These are phyloP conservation scores for Orychophragmus violaceus DNA, from an alignment of 345 rosid species.

Conservation along the genomic window DNA sequence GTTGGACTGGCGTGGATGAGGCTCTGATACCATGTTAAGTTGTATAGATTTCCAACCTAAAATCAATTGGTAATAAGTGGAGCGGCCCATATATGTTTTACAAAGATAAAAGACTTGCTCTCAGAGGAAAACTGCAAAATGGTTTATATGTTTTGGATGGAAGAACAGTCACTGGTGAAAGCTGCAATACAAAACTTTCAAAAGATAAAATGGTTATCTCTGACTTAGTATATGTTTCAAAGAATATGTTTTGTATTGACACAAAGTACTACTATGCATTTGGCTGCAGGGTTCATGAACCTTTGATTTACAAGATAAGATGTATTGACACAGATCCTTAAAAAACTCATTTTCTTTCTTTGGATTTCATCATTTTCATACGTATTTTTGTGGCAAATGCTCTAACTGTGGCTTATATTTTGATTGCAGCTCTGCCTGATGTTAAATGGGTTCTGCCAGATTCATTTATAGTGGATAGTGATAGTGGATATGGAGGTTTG, in stretches of 20 bases:
- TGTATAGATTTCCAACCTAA: no score
- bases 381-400: neutral
- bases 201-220: no score
- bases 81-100: no score
- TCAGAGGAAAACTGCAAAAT: neutral
- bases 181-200: no score
- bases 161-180: no score
- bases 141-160: neutral
- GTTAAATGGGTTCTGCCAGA: slow-evolving; percentile 43
- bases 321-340: slow-evolving; percentile 5
- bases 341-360: neutral
- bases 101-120: accelerated
- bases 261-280: slow-evolving; percentile 44
- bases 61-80: no score
- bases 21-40: no score
- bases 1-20: no score
- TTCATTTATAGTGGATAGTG: slow-evolving; percentile 31
- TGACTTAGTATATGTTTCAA: no score
- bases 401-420: neutral
- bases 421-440: slow-evolving; percentile 37
- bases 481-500: slow-evolving; percentile 37
- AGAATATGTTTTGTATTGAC: no score
- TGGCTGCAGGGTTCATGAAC: slow-evolving; percentile 34
- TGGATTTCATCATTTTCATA: neutral
- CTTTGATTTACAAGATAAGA: slow-evolving; percentile 33